Evolutionary conservation across 352 stramenopile genomes (phyloP).

Genomic region (Phytophthora ohioensis): DNA sequence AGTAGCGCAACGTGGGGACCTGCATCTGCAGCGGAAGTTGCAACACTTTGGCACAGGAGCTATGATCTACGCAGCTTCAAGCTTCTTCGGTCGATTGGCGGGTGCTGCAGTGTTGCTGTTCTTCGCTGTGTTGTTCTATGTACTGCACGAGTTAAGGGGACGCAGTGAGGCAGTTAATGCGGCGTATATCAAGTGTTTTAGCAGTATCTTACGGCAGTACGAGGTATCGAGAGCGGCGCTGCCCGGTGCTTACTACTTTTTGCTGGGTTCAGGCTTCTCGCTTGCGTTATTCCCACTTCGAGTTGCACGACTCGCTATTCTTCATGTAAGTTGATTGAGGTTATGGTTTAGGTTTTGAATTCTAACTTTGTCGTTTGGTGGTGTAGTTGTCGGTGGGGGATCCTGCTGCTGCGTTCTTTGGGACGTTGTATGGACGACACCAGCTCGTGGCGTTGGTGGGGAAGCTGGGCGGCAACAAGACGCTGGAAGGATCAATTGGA

Average conservation of each 20-base stretch:
- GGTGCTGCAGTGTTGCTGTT: constrained; percentile 40
- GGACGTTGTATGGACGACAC: constrained; percentile 50
- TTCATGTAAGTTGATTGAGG: constrained; percentile 48
- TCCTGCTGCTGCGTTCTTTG: constrained; percentile 56
- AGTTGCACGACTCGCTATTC: constrained; percentile 60
- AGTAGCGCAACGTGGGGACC: constrained; percentile 34
- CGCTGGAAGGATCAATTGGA: constrained; percentile 55
- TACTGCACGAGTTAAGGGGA: constrained; percentile 45
- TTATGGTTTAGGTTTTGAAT: constrained; percentile 2
- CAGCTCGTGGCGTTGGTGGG: constrained; percentile 39
- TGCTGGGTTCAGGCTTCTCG: constrained; percentile 54
- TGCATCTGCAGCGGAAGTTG: constrained; percentile 60
- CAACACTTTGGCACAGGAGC: constrained; percentile 59
- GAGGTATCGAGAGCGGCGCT: constrained; percentile 48
- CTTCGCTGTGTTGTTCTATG: constrained; percentile 50
- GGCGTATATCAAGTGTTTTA: constrained; percentile 54
- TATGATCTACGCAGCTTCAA: constrained; percentile 55
- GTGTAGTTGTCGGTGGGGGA: constrained; percentile 62
- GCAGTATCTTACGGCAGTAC: constrained; percentile 53
- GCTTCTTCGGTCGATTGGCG: constrained; percentile 31
- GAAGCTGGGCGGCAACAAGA: constrained; percentile 43
- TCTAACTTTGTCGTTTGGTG: constrained; percentile 12
- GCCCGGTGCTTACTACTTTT: constrained; percentile 71
- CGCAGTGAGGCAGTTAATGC: constrained; percentile 37
- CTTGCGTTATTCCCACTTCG: constrained; percentile 46